Base-by-base conservation (phyloP, 2,329 filamentous ascomycete species). In the Zymoseptoria ardabiliae region DNA sequence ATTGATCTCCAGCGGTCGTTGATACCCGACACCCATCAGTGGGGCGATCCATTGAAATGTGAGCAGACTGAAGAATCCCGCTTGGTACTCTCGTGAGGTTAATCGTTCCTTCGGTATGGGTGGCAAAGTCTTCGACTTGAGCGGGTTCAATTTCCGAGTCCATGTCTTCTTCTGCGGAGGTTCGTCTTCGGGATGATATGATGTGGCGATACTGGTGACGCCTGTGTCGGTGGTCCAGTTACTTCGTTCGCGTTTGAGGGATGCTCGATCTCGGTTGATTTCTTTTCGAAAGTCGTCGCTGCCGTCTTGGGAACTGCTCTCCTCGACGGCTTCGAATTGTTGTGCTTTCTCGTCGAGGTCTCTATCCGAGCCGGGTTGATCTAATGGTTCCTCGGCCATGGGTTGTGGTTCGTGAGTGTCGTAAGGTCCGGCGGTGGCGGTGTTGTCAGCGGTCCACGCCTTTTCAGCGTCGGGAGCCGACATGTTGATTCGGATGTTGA, bases 11-110 rank as follows among this genome's bases (percentile, higher is more conserved):
- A 99, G 81, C 2, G 86, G 85, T 13, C 94, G 86, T 70, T 90
- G 86, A 74, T 97, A 97, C 41, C 94, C 94, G 48, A 85, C 83
- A 63, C 76, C 81, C 92, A 97, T 97, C 58, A 97, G 71, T 1
- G 90, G 87, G 0, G 85, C 85, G 81, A 97, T 93, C 93, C 93
- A 97, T 72, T 91, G 85, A 71, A 96, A 97, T 3, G 87, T 88
- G 21, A 96, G 72, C 58, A 80, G 72, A 75, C 90, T 96, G 63
- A 94, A 82, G 69, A 91, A 87, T 2, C 82, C 77, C 4, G 92
- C 92, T 3, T 77, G 80, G 71, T 90, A 80, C 75, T 97, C 92
- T 62, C 82, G 83, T 5, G 85, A 91, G 0, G 79, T 73, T 9
- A 69, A 69, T 28, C 83, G 75, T 65, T 81, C 75, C 23, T 79